phyloP scores from a whole-genome alignment of 495 filamentous ascomycete species.

The Lepidopterella palustris region DNA sequence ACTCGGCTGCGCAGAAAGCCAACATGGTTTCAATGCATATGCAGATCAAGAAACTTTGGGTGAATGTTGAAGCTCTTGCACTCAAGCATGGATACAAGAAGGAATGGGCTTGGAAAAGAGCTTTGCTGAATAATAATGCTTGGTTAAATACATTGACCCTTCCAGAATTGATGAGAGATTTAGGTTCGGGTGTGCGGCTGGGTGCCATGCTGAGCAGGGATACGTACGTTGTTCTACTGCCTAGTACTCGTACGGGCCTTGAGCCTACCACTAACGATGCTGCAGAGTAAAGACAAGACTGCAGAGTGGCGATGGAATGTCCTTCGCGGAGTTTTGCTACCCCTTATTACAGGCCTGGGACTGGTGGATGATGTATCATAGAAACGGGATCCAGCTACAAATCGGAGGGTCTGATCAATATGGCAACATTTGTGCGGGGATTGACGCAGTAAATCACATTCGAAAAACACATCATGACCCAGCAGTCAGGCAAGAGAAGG shows the following conservation, averaged over 20 bases:
- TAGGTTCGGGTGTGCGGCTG: slow-evolving; percentile 67
- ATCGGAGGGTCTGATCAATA: slow-evolving; percentile 95
- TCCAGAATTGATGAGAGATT: slow-evolving; percentile 61
- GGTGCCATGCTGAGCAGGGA: slow-evolving; percentile 84
- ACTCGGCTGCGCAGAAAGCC: slow-evolving; percentile 49
- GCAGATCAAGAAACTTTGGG: slow-evolving; percentile 74
- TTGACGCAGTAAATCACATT: slow-evolving; percentile 72
- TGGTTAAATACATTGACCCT: slow-evolving; percentile 70
- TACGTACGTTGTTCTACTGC: slow-evolving; percentile 55
- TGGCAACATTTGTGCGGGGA: slow-evolving; percentile 89
- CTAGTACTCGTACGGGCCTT: slow-evolving; percentile 14
- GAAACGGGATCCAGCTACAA: slow-evolving; percentile 63
- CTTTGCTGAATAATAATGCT: slow-evolving; percentile 66
- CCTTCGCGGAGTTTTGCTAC: slow-evolving; percentile 87
- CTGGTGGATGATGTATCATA: slow-evolving; percentile 75
- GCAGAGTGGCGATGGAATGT: slow-evolving; percentile 78
- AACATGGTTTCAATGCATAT: slow-evolving; percentile 72
- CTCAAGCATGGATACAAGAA: slow-evolving; percentile 49
- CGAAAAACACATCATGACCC: slow-evolving; percentile 42
- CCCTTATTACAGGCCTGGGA: slow-evolving; percentile 95
- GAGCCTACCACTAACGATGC: slow-evolving; percentile 5
- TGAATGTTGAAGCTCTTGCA: slow-evolving; percentile 58
- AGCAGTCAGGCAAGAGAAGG: slow-evolving; percentile 24
- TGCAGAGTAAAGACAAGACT: slow-evolving; percentile 74
- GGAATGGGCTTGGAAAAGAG: slow-evolving; percentile 41